phyloP scores from a whole-genome alignment of 805 yeast species.

The Candida corydali region DNA sequence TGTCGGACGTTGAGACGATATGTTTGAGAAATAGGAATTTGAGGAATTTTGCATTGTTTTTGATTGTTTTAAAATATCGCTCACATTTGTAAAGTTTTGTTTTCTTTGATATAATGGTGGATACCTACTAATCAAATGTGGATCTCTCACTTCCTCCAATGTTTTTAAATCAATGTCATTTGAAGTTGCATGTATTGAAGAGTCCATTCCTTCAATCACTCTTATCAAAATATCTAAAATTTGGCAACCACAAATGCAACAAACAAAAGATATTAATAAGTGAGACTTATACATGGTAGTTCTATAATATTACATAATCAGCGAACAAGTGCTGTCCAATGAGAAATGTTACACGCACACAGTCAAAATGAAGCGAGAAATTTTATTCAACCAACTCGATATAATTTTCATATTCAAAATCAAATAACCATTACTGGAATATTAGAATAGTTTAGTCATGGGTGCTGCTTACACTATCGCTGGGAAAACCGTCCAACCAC shows the following conservation, averaged over 20 bases:
- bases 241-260: slow-evolving; percentile 4
- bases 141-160: slow-evolving; percentile 12
- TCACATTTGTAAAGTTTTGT: background rate
- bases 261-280: background rate
- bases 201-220: no score
- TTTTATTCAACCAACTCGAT: background rate
- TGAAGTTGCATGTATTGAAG: slow-evolving; percentile 2
- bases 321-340: slow-evolving; percentile 2
- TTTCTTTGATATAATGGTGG: slow-evolving; percentile 9
- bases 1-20: background rate
- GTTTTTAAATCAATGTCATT: slow-evolving; percentile 10
- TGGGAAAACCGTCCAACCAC: slow-evolving; percentile 82
- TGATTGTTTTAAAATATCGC: background rate
- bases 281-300: no score
- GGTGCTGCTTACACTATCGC: slow-evolving; percentile 80
- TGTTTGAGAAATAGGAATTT: background rate
- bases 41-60: background rate
- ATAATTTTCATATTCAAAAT: background rate
- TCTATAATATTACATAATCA: slow-evolving; percentile 1
- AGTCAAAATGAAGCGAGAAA: background rate
- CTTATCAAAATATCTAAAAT: no score
- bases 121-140: slow-evolving; percentile 10
- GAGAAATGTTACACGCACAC: background rate
- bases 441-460: no score
- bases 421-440: background rate